phyloP scores from a whole-genome alignment of 345 rosid genomes.

The thale cress (Arabidopsis thaliana) region TAIR10.1 NC_003076.8:18970501-18971000 shows the following conservation, averaged over 20 bases:
- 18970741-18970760: slow-evolving; percentile 59
- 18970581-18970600: slow-evolving; percentile 70
- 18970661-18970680: slow-evolving; percentile 63
- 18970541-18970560: slow-evolving; percentile 57
- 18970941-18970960: slow-evolving; percentile 38
- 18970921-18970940: slow-evolving; percentile 47
- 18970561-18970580: slow-evolving; percentile 65
- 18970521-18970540: background rate
- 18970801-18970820: slow-evolving; percentile 82
- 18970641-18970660: slow-evolving; percentile 84
- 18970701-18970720: slow-evolving; percentile 89
- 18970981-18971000: slow-evolving; percentile 57
- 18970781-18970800: slow-evolving; percentile 98
- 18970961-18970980: slow-evolving; percentile 53
- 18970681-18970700: slow-evolving; percentile 72
- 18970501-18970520: background rate
- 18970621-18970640: slow-evolving; percentile 91
- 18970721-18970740: slow-evolving; percentile 55
- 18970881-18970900: slow-evolving; percentile 6
- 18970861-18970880: background rate
- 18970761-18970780: slow-evolving; percentile 63
- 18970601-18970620: slow-evolving; percentile 94
- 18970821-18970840: background rate
- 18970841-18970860: background rate
- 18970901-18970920: slow-evolving; percentile 48